Percentiles rank a stretch among this genome's conserved stretches.
These are phyloP conservation scores for Irineochytrium annulatum DNA, from an alignment of 192 early-diverging fungal species.

Conservation along the genomic window DNA sequence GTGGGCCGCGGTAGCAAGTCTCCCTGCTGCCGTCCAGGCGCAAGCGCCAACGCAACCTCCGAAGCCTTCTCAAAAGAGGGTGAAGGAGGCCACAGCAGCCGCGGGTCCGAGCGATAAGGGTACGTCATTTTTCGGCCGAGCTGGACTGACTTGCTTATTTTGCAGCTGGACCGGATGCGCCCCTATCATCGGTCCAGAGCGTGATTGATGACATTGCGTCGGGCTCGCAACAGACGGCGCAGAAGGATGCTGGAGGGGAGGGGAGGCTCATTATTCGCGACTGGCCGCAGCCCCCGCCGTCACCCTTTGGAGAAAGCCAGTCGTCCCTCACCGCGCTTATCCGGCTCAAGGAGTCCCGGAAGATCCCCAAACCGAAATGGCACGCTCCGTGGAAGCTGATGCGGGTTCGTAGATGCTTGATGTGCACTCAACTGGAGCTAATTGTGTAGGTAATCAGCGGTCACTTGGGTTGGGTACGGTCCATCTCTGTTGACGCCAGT, in stretches of 20 bases:
- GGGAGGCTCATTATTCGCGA: slow-evolving; percentile 9
- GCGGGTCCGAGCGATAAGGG: slow-evolving; percentile 14
- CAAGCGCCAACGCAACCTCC: slow-evolving; percentile 39
- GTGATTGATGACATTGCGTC: slow-evolving; percentile 25
- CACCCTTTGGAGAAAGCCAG: slow-evolving; percentile 1
- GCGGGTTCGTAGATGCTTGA: slow-evolving; percentile 40
- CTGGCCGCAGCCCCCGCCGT: background rate
- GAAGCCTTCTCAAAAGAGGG: slow-evolving; percentile 22
- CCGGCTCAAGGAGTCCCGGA: slow-evolving; percentile 47
- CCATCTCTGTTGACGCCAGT: slow-evolving; percentile 86
- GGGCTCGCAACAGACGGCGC: background rate
- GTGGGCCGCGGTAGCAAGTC: slow-evolving; percentile 56
- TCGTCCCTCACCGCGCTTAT: slow-evolving; percentile 35
- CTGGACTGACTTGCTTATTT: slow-evolving; percentile 5
- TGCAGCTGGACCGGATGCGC: slow-evolving; percentile 15
- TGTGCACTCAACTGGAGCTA: slow-evolving; percentile 8
- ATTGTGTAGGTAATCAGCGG: slow-evolving; percentile 79
- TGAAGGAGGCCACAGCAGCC: slow-evolving; percentile 23
- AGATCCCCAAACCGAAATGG: slow-evolving; percentile 80
- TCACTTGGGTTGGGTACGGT: slow-evolving; percentile 95
- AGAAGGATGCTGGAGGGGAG: background rate
- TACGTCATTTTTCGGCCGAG: slow-evolving; percentile 15
- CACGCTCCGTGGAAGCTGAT: slow-evolving; percentile 99
- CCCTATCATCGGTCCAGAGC: slow-evolving; percentile 18
- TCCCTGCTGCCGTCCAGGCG: slow-evolving; percentile 56